Evolutionary conservation across 148 eudicot species (phyloP), one percentile per base, ranked within the genome.

Genomic region (Agrostemma githago): DNA sequence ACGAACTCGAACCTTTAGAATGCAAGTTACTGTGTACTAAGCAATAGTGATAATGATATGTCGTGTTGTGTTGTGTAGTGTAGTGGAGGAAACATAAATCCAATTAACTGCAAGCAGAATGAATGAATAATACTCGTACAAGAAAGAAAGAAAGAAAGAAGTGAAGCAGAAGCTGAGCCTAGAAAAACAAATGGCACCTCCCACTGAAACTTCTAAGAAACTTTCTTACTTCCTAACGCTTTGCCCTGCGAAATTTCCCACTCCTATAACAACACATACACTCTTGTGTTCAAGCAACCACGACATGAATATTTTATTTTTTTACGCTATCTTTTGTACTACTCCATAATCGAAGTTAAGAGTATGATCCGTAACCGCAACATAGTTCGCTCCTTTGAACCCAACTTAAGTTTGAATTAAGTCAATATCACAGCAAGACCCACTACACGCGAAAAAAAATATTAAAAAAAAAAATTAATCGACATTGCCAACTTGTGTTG

Each of bases 171-270:
- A 70, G 72, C 11, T 41, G 12, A 41, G 4, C 41, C 21, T 2
- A 40, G 34, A 26, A 68, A 42, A 41, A 68, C 34, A 58, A 53
- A 5, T 6, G 3, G 37, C 53, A 16, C 19, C 57, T 37, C 39
- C 39, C 19, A 15, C 2, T 16, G 81, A 81, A 81, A 66, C 74
- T 81, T 73, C 81, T 62, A 5, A 59, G 80, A 77, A 81, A 53
- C 66, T 77, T 57, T 51, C 71, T 77, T 57, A 51, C 60, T 63
- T 0, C 2, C 3, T 42, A 57, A 43, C 65, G 43, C n/a, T 53
- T 8, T 40, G 16, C 10, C 72, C 41, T 39, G 3, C 68, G 74
- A 79, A 79, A 63, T 64, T 74, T 69, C 75, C 19, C 58, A 56
- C 42, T 0, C 1, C 34, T 26, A n/a, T n/a, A 37, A 43, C 39